These are phyloP conservation scores for Daedaleopsis nitida DNA, from an alignment of 768 basidiomycete genomes.

Conservation along the genomic window DNA sequence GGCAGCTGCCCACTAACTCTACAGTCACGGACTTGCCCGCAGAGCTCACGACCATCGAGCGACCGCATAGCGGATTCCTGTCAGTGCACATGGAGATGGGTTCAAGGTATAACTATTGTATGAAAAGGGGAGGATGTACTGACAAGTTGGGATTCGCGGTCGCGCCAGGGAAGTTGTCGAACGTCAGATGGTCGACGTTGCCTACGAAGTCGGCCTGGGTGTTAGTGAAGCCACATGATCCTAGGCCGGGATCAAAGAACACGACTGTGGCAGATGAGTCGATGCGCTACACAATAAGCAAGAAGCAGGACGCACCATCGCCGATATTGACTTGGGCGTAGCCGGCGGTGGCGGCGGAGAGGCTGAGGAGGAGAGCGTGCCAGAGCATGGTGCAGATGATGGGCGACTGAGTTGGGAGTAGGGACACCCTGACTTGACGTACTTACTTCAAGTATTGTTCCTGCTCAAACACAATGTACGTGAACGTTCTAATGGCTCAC, in stretches of 20 bases:
- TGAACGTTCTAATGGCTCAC: too few relatives aligned
- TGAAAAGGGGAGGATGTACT: neutral
- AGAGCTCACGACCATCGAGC: neutral
- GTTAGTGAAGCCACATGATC: slow-evolving; percentile 42
- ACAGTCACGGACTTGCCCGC: slow-evolving; percentile 27
- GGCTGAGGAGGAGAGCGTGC: too few relatives aligned
- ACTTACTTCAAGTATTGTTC: too few relatives aligned
- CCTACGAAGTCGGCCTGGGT: slow-evolving; percentile 28
- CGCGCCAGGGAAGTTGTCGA: neutral
- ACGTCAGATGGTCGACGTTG: slow-evolving; percentile 28
- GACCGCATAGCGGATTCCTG: neutral
- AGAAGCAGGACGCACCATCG: too few relatives aligned
- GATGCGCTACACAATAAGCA: too few relatives aligned
- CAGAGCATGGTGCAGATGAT: too few relatives aligned
- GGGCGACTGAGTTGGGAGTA: too few relatives aligned
- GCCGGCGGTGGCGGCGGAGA: too few relatives aligned
- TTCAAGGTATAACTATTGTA: neutral
- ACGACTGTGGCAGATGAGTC: neutral
- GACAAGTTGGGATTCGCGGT: neutral
- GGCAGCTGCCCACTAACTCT: slow-evolving; percentile 31
- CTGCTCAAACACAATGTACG: too few relatives aligned
- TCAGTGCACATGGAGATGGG: neutral
- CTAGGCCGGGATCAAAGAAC: slow-evolving; percentile 35
- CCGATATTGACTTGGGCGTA: too few relatives aligned
- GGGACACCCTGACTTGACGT: too few relatives aligned